phyloP scores from a whole-genome alignment of 2,329 filamentous ascomycete species.

The Fusarium piperis region DNA sequence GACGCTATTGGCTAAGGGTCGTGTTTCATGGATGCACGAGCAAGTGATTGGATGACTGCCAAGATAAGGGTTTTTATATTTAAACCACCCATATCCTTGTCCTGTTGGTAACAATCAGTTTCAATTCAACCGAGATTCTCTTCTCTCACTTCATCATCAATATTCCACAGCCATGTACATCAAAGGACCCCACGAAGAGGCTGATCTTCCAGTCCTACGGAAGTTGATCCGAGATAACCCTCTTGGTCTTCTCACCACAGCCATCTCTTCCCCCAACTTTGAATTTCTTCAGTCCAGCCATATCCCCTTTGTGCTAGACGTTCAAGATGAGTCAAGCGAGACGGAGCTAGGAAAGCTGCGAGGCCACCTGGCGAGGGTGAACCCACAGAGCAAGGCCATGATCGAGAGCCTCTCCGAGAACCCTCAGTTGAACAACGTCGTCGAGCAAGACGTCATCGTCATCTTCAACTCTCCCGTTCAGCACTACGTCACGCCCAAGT shows the following conservation, averaged over 20 bases:
- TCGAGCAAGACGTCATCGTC: conserved; percentile 67
- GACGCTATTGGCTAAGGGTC: not conserved
- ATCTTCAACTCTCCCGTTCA: conserved; percentile 68
- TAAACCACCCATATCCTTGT: not conserved
- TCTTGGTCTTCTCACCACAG: conserved; percentile 70
- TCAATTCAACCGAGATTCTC: not conserved
- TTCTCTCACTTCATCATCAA: not conserved
- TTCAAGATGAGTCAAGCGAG: conserved; percentile 52
- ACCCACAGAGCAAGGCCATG: conserved; percentile 71
- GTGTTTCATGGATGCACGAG: not conserved
- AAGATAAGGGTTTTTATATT: not conserved
- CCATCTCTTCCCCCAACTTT: conserved; percentile 59
- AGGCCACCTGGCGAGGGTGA: conserved; percentile 70
- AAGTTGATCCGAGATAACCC: conserved; percentile 68
- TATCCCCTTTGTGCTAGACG: conserved; percentile 68
- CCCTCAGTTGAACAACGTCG: conserved; percentile 34
- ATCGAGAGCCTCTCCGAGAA: conserved; percentile 53
- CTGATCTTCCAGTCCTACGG: conserved; percentile 58
- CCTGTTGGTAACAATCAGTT: too few species aligned
- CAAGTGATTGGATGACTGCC: not conserved
- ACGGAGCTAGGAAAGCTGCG: conserved; percentile 58
- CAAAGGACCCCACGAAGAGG: conserved; percentile 62
- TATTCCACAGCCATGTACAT: conserved; percentile 63
- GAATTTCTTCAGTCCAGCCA: conserved; percentile 67
- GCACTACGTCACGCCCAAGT: conserved; percentile 75